These are phyloP conservation scores for Fistulinella prunicolor DNA, from an alignment of 768 basidiomycete genomes.

Conservation along the genomic window DNA sequence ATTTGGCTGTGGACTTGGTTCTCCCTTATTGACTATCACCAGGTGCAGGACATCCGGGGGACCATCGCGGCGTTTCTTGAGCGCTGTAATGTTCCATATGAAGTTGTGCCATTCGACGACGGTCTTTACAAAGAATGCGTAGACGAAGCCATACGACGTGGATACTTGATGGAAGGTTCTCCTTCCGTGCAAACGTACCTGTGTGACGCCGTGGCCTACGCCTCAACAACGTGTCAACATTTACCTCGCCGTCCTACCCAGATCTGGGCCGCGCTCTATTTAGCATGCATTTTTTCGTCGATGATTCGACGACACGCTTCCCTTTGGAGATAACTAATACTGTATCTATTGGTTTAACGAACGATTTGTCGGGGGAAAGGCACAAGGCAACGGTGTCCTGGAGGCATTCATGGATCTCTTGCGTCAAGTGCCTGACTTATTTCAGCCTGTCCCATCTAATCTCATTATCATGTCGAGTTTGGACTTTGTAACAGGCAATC, in stretches of 20 bases:
- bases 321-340: conserved; percentile 8
- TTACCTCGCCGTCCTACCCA: conserved; percentile 23
- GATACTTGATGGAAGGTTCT: too few species aligned
- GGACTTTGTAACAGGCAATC: conserved; percentile 30
- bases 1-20: too few species aligned
- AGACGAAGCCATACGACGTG: too few species aligned
- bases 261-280: conserved; percentile 37
- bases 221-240: conserved; percentile 22
- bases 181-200: neutral
- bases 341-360: conserved; percentile 33
- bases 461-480: conserved; percentile 34
- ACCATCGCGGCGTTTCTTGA: neutral
- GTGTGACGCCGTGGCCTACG: neutral
- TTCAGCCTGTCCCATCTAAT: conserved; percentile 26
- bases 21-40: too few species aligned
- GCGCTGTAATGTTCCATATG: neutral
- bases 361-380: conserved; percentile 23
- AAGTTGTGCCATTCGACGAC: neutral
- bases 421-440: conserved; percentile 24
- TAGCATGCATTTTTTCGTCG: conserved; percentile 32
- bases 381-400: conserved; percentile 31
- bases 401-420: conserved; percentile 30
- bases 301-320: conserved; percentile 31
- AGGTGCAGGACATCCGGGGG: neutral
- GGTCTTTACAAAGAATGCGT: too few species aligned